phyloP scores from a whole-genome alignment of 495 filamentous ascomycete species.

The Penicillium crystallinum region DNA sequence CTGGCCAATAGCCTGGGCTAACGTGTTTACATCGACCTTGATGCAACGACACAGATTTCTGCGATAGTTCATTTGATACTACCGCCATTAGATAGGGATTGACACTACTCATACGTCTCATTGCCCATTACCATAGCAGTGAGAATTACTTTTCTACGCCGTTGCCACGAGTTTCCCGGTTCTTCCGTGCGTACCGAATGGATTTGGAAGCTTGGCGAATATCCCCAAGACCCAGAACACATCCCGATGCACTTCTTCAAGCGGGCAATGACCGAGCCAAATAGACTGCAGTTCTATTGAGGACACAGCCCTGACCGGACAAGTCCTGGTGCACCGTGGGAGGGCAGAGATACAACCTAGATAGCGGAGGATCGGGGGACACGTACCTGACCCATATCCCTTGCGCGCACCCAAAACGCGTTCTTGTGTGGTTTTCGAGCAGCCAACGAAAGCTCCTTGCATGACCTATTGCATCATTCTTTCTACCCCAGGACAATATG shows the following conservation, averaged over 20 bases:
- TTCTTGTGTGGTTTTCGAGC: constrained; percentile 5
- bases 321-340: not conserved
- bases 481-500: not conserved
- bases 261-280: not conserved
- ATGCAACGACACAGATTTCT: not conserved
- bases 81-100: not conserved
- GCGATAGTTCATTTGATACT: not conserved
- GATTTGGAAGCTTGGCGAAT: constrained; percentile 1
- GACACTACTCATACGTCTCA: not conserved
- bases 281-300: not conserved
- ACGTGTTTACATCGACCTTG: constrained; percentile 1
- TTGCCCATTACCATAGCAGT: not conserved
- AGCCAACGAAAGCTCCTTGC: constrained; percentile 12
- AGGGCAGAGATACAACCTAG: not conserved
- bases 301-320: not conserved
- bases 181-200: constrained; percentile 7
- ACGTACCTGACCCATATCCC: constrained; percentile 28
- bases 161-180: constrained; percentile 3
- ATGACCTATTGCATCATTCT: constrained; percentile 18
- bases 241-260: not conserved
- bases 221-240: not conserved
- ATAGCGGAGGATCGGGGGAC: too few relatives aligned
- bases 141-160: not conserved
- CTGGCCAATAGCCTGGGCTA: not conserved
- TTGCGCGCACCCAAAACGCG: constrained; percentile 16